Evolutionary conservation across 2,329 filamentous ascomycete genomes (phyloP).

Genomic region (Ceratocystiopsis brevicomis): DNA sequence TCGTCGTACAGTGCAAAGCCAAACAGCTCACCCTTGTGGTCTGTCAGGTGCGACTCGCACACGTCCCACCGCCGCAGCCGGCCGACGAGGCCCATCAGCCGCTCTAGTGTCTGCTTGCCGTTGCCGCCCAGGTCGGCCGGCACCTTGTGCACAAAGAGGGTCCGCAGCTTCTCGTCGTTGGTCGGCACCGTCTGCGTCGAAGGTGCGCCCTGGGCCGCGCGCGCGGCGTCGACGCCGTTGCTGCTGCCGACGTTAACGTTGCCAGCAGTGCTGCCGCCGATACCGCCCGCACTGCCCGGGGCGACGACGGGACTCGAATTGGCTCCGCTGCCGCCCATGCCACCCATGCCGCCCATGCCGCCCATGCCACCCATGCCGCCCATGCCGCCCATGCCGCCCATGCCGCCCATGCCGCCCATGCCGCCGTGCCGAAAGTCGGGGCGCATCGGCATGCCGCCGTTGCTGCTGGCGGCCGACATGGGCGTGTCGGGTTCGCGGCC

Average conservation of each 20-base stretch:
- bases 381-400: not conserved
- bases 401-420: constrained; percentile 30
- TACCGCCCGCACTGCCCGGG: not conserved
- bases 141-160: constrained; percentile 76
- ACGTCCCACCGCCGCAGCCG: constrained; percentile 72
- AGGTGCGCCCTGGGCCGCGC: constrained; percentile 46
- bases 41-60: constrained; percentile 37
- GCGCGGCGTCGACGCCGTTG: constrained; percentile 43
- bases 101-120: constrained; percentile 46
- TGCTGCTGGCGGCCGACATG: constrained; percentile 17
- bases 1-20: constrained; percentile 95
- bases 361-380: not conserved
- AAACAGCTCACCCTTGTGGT: constrained; percentile 69
- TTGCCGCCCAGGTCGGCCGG: constrained; percentile 62
- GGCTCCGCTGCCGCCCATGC: too few relatives aligned
- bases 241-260: constrained; percentile 24
- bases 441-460: constrained; percentile 2
- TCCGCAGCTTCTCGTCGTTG: constrained; percentile 76
- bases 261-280: not conserved
- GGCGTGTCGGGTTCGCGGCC: constrained; percentile 27
- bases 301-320: too few relatives aligned
- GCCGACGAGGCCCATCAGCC: constrained; percentile 58
- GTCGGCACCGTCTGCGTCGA: constrained; percentile 61
- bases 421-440: constrained; percentile 13
- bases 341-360: not conserved